phyloP scores from a whole-genome alignment of 2,329 filamentous ascomycete species.

The Penicillium sp. region DNA sequence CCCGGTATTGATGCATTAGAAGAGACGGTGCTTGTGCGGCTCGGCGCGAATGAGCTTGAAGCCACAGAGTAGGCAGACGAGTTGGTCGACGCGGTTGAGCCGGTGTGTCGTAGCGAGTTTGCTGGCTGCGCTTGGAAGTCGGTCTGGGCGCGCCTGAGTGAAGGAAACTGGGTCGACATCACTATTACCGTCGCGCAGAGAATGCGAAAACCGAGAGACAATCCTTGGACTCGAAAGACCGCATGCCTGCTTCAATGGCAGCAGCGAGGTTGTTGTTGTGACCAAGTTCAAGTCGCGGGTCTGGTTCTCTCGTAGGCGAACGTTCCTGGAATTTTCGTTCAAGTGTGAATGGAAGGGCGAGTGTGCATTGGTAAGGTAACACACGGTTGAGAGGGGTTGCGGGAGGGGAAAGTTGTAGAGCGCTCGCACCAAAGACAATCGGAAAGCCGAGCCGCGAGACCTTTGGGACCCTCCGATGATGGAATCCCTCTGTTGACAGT shows the following conservation, averaged over 20 bases:
- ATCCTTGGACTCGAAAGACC: constrained; percentile 37
- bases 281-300: constrained; percentile 7
- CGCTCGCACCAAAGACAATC: not conserved
- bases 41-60: constrained; percentile 56
- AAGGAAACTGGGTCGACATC: constrained; percentile 46
- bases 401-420: not conserved
- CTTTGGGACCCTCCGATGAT: constrained; percentile 15
- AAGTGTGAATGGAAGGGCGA: constrained; percentile 11
- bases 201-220: constrained; percentile 35
- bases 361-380: not conserved
- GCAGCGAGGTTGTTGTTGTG: constrained; percentile 27
- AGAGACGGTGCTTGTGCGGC: constrained; percentile 70
- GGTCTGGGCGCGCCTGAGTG: constrained; percentile 44
- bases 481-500: constrained; percentile 32
- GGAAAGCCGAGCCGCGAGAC: not conserved
- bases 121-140: constrained; percentile 47
- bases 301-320: constrained; percentile 6
- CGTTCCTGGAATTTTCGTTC: constrained; percentile 22
- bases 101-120: constrained; percentile 54
- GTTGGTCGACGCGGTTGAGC: constrained; percentile 59
- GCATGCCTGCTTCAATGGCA: constrained; percentile 44
- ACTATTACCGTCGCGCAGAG: constrained; percentile 32
- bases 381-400: not conserved
- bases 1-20: constrained; percentile 68
- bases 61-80: constrained; percentile 58